These are phyloP conservation scores for Cryphonectria naterciae DNA, from an alignment of 2,329 filamentous ascomycete species.

Conservation along the genomic window DNA sequence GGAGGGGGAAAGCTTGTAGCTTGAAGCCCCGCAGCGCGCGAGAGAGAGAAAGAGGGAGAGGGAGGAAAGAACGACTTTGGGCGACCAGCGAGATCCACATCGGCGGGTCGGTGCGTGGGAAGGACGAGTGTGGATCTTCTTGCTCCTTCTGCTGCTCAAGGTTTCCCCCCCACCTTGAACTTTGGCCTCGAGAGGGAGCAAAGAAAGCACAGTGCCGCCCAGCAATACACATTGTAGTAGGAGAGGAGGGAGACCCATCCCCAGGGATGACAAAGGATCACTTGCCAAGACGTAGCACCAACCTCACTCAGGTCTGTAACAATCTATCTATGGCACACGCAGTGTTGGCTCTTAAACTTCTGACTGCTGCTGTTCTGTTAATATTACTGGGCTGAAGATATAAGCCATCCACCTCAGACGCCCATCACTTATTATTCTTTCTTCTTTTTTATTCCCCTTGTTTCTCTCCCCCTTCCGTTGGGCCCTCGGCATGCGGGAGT, in stretches of 20 bases:
- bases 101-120: slow-evolving; percentile 16
- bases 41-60: not conserved
- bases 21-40: slow-evolving; percentile 3
- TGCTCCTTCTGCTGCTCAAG: not conserved
- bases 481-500: slow-evolving; percentile 12
- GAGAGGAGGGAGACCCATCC: not conserved
- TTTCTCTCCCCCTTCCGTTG: too few relatives aligned
- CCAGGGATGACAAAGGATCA: slow-evolving; percentile 2
- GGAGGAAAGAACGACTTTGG: not conserved
- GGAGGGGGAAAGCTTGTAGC: not conserved
- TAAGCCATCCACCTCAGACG: not conserved
- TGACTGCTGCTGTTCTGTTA: not conserved
- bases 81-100: slow-evolving; percentile 12
- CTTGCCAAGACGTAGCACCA: not conserved
- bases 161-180: not conserved
- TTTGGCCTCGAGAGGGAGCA: not conserved
- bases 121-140: not conserved
- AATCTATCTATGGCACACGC: not conserved
- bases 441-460: not conserved
- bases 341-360: not conserved
- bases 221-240: not conserved
- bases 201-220: not conserved
- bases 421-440: not conserved
- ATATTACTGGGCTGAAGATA: not conserved
- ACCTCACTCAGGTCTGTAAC: not conserved